Base-by-base conservation (phyloP, 176 grass and related monocot genomes). In the Musa troglodytarum region DNA sequence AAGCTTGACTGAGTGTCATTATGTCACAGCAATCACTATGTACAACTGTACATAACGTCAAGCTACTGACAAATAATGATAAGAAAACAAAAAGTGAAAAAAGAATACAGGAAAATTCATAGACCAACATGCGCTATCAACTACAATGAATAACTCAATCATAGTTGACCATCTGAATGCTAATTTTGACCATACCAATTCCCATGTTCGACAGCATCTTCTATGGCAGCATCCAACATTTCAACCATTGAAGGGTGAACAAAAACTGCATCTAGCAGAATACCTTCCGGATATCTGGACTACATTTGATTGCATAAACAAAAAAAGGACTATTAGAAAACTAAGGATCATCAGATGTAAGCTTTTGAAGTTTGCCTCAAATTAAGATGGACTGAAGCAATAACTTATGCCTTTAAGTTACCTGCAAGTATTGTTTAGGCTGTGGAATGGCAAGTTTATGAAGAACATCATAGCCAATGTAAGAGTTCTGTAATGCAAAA, bases 351-450 rank as follows among this genome's bases (percentile, higher is more conserved):
- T 65, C 34, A 43, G 34, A 6, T 53, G 17, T 63, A 74, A 50
- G 77, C 54, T 67, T 26, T 28, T 58, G 50, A 17, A n/a, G 59
- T 53, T 70, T 22, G 21, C 53, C 23, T 23, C 69, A 62, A 78
- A 54, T 73, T 77, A 57, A 21, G 57, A 64, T 57, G 17, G 34
- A 51, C 20, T 16, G 13, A 49, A 70, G 65, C 20, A 54, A 22
- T 62, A 80, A 63, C 1, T 28, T 63, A 80, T 29, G 78, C 78
- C n/a, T 49, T 77, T 87, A 71, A 82, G 72, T 56, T 91, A 98
- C 94, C 90, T 93, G 90, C 81, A 98, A 78, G 77, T 89, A 98
- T 59, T 98, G 94, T 82, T 91, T 98, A 59, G 94, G 94, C 72
- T 93, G 94, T 83, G 94, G 94, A 72, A 98, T 93, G 19, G 78